Evolutionary conservation across 2,329 filamentous ascomycete species (phyloP).

Genomic region (Chaetomium strumarium): DNA sequence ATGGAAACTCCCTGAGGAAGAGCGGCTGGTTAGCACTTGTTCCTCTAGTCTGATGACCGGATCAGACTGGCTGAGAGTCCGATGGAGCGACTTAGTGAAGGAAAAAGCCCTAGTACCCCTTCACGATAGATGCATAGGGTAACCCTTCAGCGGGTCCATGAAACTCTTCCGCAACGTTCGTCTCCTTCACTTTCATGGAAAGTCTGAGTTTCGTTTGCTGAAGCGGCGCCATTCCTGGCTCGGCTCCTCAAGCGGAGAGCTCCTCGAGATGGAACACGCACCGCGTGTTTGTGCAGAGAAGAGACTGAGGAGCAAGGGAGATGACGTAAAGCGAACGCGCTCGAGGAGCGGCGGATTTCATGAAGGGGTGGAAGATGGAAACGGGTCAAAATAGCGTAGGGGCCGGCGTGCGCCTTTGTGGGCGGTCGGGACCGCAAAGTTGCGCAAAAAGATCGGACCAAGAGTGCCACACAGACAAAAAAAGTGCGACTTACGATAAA

Average conservation of each 20-base stretch:
- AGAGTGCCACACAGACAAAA: background rate
- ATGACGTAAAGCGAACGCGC: too few species aligned
- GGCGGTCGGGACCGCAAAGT: background rate
- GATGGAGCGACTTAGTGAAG: background rate
- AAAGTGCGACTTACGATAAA: slow-evolving; percentile 51
- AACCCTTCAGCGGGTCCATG: slow-evolving; percentile 10
- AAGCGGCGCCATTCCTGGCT: background rate
- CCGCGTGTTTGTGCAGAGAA: background rate
- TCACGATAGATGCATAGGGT: slow-evolving; percentile 19
- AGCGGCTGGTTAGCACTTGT: slow-evolving; percentile 24
- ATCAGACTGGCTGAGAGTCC: background rate
- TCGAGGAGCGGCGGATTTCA: too few species aligned
- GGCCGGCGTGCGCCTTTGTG: too few species aligned
- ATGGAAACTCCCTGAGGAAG: slow-evolving; percentile 55
- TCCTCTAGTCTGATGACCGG: background rate
- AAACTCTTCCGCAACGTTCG: background rate
- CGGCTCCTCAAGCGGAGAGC: background rate
- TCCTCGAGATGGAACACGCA: background rate
- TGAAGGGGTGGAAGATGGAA: too few species aligned
- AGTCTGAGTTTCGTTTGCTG: slow-evolving; percentile 5
- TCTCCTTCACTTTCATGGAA: slow-evolving; percentile 3
- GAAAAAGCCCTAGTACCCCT: slow-evolving; percentile 18
- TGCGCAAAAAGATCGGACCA: background rate
- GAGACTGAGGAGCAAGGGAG: too few species aligned
- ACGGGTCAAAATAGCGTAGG: too few species aligned